Evolutionary conservation across 1,284 basidiomycete species (phyloP).

Genomic region (Papiliotrema terrestris): DNA sequence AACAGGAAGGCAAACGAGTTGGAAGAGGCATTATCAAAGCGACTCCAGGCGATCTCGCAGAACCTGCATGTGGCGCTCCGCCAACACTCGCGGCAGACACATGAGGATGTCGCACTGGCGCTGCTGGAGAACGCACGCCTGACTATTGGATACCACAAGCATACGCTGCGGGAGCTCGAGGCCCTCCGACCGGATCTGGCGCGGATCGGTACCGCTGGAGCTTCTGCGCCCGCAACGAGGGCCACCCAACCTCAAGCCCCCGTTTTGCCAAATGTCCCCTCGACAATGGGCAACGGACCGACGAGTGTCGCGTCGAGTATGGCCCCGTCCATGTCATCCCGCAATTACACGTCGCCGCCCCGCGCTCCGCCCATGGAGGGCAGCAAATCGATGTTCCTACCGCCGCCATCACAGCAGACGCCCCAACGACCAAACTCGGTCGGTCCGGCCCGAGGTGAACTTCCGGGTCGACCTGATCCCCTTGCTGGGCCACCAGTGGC

Average conservation of each 20-base stretch:
- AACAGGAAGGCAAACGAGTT: slow-evolving; percentile 68
- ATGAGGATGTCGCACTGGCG: slow-evolving; percentile 81
- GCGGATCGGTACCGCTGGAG: slow-evolving; percentile 23
- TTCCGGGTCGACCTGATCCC: slow-evolving; percentile 11
- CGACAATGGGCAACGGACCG: neutral
- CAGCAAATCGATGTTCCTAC: slow-evolving; percentile 42
- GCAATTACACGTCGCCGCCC: slow-evolving; percentile 3
- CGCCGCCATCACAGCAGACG: slow-evolving; percentile 14
- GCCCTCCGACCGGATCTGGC: slow-evolving; percentile 70
- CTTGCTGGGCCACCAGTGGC: slow-evolving; percentile 8
- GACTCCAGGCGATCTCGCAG: slow-evolving; percentile 83
- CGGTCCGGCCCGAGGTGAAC: slow-evolving; percentile 1
- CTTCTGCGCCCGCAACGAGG: neutral
- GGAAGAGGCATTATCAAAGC: slow-evolving; percentile 72
- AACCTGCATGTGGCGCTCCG: slow-evolving; percentile 81
- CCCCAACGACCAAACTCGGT: slow-evolving; percentile 14
- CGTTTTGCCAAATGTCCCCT: neutral
- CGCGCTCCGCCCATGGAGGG: slow-evolving; percentile 8
- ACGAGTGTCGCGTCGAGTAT: neutral
- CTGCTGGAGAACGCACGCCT: slow-evolving; percentile 87
- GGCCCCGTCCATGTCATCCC: slow-evolving; percentile 1
- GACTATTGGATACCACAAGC: slow-evolving; percentile 83
- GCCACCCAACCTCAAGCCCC: neutral
- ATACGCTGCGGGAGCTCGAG: slow-evolving; percentile 80
- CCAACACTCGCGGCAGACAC: slow-evolving; percentile 74